Evolutionary conservation across 768 basidiomycete species (phyloP), one percentile per base, ranked within the genome.

Genomic region (Boletellus ananas): DNA sequence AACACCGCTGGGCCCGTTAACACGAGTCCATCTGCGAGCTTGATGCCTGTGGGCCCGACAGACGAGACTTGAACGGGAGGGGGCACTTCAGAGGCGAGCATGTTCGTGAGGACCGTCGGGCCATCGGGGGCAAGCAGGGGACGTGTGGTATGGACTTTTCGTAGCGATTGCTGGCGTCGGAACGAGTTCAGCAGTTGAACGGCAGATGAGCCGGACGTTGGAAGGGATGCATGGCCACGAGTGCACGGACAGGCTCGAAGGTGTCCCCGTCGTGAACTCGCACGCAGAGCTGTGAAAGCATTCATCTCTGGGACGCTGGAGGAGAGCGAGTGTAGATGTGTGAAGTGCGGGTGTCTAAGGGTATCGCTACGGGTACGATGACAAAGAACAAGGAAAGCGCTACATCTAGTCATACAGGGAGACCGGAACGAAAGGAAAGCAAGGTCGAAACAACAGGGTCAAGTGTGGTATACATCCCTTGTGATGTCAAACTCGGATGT

Each of bases 1-100:
- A 99, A 88, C 25, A 99, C 79, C 58, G 84, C 87, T 0, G 93
- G 80, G 1, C 83, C 84, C 0, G 85, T 81, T 2, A 96, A 66
- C 16, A 90, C 61, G 20, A 94, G 78, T 4, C 93, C 92, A 62
- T 90, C 90, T n/a, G 72, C 73, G 6, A 93, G 79, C 37, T 79
- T 76, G 36, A 92, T 83, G 20, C 87, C 90, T 1, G 72, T 67
- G 0, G 74, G 65, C 0, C 81, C 76, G 46, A 90, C 79, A 3
- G 83, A 84, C 43, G 76, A 72, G 51, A 92, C 84, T 66, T 87
- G 84, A 1, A 90, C 84, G 0, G 87, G 72, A 0, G 83, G 87
- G 27, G 84, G 80, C 5, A 72, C 75, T 36, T 79, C 87, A 51
- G 81, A 80, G 10, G 84, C 85, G 23, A 91, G 79, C 51, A 91